These are phyloP conservation scores for Mycena polygramma DNA, from an alignment of 768 basidiomycete genomes.

Conservation along the genomic window DNA sequence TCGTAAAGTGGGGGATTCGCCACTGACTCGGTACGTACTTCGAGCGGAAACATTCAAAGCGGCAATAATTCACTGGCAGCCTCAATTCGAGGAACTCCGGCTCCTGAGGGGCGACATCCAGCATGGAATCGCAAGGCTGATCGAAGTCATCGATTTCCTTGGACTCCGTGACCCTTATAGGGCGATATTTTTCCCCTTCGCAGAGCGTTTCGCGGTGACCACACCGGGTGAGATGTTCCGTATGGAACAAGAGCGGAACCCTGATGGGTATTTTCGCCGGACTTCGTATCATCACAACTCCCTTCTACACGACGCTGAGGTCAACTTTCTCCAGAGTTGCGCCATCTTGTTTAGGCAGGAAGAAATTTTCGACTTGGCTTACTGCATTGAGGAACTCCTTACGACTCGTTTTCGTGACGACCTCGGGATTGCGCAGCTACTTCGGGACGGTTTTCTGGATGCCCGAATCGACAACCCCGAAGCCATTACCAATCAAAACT, in stretches of 20 bases:
- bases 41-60: not conserved
- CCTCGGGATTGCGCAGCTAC: not conserved
- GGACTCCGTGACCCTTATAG: not conserved
- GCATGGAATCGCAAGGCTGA: not conserved
- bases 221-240: not conserved
- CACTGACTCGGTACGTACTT: not conserved
- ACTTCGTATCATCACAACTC: not conserved
- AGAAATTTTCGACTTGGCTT: not conserved
- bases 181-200: conserved; percentile 1
- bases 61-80: not conserved
- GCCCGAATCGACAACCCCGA: not conserved
- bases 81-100: not conserved
- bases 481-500: not conserved
- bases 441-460: not conserved
- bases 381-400: not conserved
- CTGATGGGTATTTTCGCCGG: not conserved
- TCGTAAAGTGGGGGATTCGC: not conserved
- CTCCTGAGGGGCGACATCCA: not conserved
- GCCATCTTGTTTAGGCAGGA: not conserved
- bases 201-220: not conserved
- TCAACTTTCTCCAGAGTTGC: conserved; percentile 5
- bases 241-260: not conserved
- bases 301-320: not conserved
- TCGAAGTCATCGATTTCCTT: not conserved
- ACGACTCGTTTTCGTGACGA: not conserved